Conservation (phyloP, 2,329 filamentous ascomycete species). For the Beauveria pseudobassiana region DNA sequence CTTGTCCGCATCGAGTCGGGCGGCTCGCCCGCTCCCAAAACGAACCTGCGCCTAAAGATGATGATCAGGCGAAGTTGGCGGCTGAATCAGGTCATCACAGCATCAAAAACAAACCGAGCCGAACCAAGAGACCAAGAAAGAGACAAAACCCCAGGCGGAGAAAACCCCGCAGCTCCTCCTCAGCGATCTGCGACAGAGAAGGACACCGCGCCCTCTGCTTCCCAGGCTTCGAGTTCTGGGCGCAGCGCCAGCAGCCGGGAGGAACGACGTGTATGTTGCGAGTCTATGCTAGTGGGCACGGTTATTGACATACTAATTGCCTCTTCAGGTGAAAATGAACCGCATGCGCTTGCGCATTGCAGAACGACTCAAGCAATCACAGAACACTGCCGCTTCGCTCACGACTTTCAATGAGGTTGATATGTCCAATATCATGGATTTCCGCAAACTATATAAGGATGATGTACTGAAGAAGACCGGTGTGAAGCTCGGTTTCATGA, state of each 20-base stretch:
- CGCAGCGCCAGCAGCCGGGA: constrained; percentile 76
- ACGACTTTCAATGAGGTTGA: constrained; percentile 99
- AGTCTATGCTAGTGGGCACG: not conserved
- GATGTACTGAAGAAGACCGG: constrained; percentile 92
- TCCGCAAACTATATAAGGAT: constrained; percentile 96
- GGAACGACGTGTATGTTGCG: constrained; percentile 68
- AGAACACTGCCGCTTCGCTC: constrained; percentile 94
- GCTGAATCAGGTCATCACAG: constrained; percentile 14
- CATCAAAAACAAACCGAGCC: constrained; percentile 21
- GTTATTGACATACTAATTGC: not conserved
- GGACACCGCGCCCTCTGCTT: constrained; percentile 16
- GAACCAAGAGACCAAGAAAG: constrained; percentile 21
- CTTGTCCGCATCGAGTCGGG: constrained; percentile 80
- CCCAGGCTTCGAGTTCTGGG: constrained; percentile 12
- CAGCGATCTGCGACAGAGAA: constrained; percentile 16
- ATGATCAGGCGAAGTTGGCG: constrained; percentile 16
- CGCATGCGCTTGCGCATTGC: constrained; percentile 96
- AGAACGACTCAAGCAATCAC: constrained; percentile 96
- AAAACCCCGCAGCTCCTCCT: constrained; percentile 1
- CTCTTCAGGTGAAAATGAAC: constrained; percentile 90
- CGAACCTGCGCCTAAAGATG: constrained; percentile 30
- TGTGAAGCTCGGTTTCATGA: constrained; percentile 99
- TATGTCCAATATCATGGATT: constrained; percentile 96
- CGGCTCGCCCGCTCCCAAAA: constrained; percentile 39
- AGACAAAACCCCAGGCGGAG: constrained; percentile 24